These are phyloP conservation scores for Cucurbita moschata DNA, from an alignment of 306 rosid genomes.

Conservation along the genomic window DNA sequence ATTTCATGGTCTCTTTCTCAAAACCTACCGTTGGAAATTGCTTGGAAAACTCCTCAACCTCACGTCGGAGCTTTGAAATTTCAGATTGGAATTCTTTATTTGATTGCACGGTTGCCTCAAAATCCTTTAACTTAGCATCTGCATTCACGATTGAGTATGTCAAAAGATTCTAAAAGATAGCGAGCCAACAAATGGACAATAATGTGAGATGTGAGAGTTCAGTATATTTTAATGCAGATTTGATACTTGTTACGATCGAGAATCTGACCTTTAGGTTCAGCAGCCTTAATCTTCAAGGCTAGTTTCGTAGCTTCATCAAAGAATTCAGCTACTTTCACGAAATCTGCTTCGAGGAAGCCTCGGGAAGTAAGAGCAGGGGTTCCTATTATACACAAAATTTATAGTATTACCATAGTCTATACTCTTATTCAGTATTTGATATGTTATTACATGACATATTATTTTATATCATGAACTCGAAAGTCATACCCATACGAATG, in stretches of 20 bases:
- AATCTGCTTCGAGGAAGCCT: slow-evolving; percentile 76
- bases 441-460: no score
- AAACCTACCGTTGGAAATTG: slow-evolving; percentile 76
- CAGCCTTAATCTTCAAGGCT: slow-evolving; percentile 73
- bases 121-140: slow-evolving; percentile 87
- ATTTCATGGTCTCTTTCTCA: slow-evolving; percentile 66
- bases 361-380: slow-evolving; percentile 96
- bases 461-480: no score
- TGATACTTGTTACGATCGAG: neutral
- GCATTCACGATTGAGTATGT: slow-evolving; percentile 6
- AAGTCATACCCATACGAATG: slow-evolving; percentile 68
- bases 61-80: slow-evolving; percentile 39
- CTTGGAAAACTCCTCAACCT: slow-evolving; percentile 75
- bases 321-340: slow-evolving; percentile 67
- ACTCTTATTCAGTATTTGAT: no score
- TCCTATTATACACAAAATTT: slow-evolving; percentile 32
- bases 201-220: neutral
- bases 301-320: slow-evolving; percentile 72
- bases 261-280: slow-evolving; percentile 30
- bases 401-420: no score
- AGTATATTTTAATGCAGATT: neutral
- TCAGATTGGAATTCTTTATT: slow-evolving; percentile 44
- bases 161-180: neutral
- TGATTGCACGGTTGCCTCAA: slow-evolving; percentile 55
- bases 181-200: neutral